Base-by-base conservation (phyloP, 176 grass and related monocot genomes). In the Paspalum notatum region DNA sequence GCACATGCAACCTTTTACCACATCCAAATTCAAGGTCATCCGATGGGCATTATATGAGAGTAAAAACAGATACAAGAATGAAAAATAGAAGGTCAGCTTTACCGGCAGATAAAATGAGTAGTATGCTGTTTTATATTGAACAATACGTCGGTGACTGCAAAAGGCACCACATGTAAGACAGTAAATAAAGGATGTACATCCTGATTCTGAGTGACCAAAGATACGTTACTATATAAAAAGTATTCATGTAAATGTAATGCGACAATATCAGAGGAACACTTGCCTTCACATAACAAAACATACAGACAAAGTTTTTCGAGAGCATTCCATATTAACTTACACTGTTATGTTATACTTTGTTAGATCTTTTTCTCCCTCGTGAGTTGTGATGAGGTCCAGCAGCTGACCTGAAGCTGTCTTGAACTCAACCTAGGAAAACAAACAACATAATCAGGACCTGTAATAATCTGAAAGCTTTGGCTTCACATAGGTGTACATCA, bases 61-160 rank as follows among this genome's bases (percentile, higher is more conserved):
- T 12, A 67, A 32, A 32, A 32, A 27, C 20, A 32, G 32, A 51
- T 51, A 14, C 24, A 64, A 27, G 69, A 22, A 2, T 54, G 8
- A 49, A 50, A 48, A n/a, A 82, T 47, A 32, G 7, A 80, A 54
- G 15, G 67, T 45, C 55, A 12, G 37, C 32, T 32, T 93, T 93
- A 99, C 96, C 46, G 96, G 96, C 82, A 99, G 82, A 72, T 99
- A 99, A 83, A 99, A 99, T 72, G 96, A 99, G 88, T 99, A 99
- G 82, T 95, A 99, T 56, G 93, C 85, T 78, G 96, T 95, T 91
- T 99, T 99, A 83, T 90, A 91, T 69, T 99, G 93, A 73, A 99
- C 96, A 74, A 99, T 99, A 32, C 88, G 88, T 15, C 77, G 58
- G 66, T 99, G 92, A 84, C 96, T 99, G 89, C 84, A 91, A 85